Base-by-base conservation (phyloP, 1,139 yeast species). In the Spathaspora sp. region DNA sequence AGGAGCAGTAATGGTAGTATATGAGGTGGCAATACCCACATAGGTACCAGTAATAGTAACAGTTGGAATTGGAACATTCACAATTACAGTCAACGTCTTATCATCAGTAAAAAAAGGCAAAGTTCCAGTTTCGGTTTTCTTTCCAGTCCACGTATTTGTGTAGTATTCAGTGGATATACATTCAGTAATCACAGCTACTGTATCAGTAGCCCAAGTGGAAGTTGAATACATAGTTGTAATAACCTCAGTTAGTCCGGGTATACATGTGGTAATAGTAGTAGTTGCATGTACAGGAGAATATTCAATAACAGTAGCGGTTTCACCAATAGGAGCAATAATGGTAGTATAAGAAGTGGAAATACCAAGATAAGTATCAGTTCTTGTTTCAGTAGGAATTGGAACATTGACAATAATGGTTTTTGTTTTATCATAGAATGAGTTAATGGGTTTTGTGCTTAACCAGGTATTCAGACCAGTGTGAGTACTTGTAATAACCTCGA, bases 1-100 rank as follows among this genome's bases (percentile, higher is more conserved):
- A 29, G 40, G 8, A 9, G 43, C 38, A 6, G 39, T 36, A 23
- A 36, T 29, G 13, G 39, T 34, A 20, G 38, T 11, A 7, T 34
- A 34, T 9, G 38, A 34, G 15, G 24, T 41, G n/a, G 38, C 17
- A 23, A 39, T 27, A 3, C 36, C 43, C 11, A 29, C 16, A 15
- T 41, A 37, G 4, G 50, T 47, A 7, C 42, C 15, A 15, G 47
- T 43, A 9, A 43, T 34, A 11, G 57, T 48, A n/a, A 33, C 31
- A 7, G 55, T 48, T 15, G 51, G 51, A 29, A 39, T 47, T 17
- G 64, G 62, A 23, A 51, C 52, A 17, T 53, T 54, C 16, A 57
- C 50, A 29, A 52, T 43, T 2, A 56, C 55, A 20, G 56, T 47
- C 38, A 43, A 49, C 4, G 57, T 54, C 4, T 49, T 49, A 2